These are phyloP conservation scores for Penium margaritaceum DNA, from an alignment of 139 green algal genomes.

Conservation along the genomic window DNA sequence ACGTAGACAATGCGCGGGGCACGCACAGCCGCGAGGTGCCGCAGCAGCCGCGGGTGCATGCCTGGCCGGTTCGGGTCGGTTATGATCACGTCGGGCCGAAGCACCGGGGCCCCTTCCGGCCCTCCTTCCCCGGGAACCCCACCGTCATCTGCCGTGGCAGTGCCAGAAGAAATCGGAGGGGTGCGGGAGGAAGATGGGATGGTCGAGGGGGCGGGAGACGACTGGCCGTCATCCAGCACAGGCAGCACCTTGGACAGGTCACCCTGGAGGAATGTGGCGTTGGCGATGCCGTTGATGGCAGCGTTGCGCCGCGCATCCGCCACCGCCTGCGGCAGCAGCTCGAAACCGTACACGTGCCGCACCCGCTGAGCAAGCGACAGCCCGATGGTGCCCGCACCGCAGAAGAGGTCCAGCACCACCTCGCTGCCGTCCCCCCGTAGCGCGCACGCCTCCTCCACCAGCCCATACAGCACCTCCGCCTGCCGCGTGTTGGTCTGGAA, in stretches of 20 bases:
- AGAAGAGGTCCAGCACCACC: constrained; percentile 80
- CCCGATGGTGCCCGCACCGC: constrained; percentile 74
- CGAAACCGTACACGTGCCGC: constrained; percentile 45
- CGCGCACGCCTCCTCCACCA: constrained; percentile 55
- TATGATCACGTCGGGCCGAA: too few relatives aligned
- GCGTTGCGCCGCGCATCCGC: constrained; percentile 61
- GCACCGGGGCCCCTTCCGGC: too few relatives aligned
- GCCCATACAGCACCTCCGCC: constrained; percentile 62
- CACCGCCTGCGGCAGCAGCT: constrained; percentile 47
- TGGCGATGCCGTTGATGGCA: constrained; percentile 62
- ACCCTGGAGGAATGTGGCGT: constrained; percentile 60
- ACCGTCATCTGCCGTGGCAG: too few relatives aligned
- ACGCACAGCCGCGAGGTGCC: constrained; percentile 52
- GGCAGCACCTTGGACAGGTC: constrained; percentile 51
- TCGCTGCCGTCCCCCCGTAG: constrained; percentile 37
- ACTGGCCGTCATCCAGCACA: background rate
- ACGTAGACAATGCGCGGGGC: constrained; percentile 77
- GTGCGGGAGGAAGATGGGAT: background rate
- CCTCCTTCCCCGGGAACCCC: too few relatives aligned
- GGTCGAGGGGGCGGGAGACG: background rate
- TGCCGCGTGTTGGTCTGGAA: constrained; percentile 77
- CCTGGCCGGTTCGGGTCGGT: constrained; percentile 73
- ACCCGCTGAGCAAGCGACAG: constrained; percentile 60
- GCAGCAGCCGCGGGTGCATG: constrained; percentile 52
- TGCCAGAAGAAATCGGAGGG: background rate